These are phyloP conservation scores for Nicotiana tomentosiformis DNA, from an alignment of 257 asterid genomes.

Conservation along the genomic window DNA sequence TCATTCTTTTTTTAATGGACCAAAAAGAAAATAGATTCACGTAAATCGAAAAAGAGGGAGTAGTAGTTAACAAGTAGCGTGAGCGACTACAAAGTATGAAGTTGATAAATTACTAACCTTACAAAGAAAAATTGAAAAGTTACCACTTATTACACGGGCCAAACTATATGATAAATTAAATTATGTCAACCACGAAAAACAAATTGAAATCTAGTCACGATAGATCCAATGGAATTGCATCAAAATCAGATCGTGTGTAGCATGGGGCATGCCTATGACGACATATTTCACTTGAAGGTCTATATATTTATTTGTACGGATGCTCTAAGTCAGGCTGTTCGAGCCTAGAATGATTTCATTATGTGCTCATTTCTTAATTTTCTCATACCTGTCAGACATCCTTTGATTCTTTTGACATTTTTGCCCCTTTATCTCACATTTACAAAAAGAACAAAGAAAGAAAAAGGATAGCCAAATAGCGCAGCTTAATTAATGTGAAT, in stretches of 20 bases:
- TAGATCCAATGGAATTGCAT: not conserved
- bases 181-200: not conserved
- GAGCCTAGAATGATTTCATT: conserved; percentile 9
- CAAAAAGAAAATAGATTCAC: no score
- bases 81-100: no score
- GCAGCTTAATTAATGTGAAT: not conserved
- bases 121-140: not conserved
- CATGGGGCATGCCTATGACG: conserved; percentile 16
- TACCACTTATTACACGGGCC: no score
- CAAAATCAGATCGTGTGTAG: not conserved
- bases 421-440: conserved; percentile 8
- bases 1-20: no score
- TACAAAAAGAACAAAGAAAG: no score
- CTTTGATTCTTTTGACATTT: not conserved
- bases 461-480: not conserved
- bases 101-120: not conserved
- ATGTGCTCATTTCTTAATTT: conserved; percentile 22
- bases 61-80: no score
- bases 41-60: no score
- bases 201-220: not conserved
- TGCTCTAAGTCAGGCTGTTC: not conserved
- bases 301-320: not conserved
- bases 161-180: not conserved
- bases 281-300: conserved; percentile 17
- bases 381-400: not conserved